Conservation (phyloP, 2,329 filamentous ascomycete genomes). For the Chaetomiaceae sp. region DNA sequence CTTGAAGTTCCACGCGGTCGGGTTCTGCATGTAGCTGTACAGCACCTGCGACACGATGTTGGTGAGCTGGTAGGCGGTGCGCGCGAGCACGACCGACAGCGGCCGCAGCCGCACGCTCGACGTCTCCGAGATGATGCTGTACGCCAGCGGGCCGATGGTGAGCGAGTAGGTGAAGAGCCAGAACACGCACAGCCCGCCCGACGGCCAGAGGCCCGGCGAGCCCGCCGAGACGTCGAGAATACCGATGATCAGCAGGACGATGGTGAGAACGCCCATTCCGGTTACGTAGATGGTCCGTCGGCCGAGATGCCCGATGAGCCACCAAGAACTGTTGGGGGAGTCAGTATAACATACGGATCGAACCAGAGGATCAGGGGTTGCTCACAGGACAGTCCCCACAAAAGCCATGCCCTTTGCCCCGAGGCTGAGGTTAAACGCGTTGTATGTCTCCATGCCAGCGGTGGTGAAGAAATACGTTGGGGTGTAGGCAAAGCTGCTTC, state of each 20-base stretch:
- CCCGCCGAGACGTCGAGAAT: constrained; percentile 38
- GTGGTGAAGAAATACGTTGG: constrained; percentile 46
- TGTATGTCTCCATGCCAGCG: constrained; percentile 36
- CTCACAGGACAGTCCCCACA: constrained; percentile 35
- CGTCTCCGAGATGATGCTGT: constrained; percentile 43
- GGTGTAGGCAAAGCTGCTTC: constrained; percentile 36
- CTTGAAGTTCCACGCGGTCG: constrained; percentile 38
- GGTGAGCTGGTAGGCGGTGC: constrained; percentile 39
- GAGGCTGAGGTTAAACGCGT: constrained; percentile 40
- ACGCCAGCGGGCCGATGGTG: constrained; percentile 42
- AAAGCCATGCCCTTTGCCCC: constrained; percentile 42
- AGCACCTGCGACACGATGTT: constrained; percentile 40
- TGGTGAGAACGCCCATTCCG: constrained; percentile 37
- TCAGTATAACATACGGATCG: neutral
- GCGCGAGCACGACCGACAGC: constrained; percentile 43
- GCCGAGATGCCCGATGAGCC: constrained; percentile 40
- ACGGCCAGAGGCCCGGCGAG: constrained; percentile 35
- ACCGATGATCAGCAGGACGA: constrained; percentile 42
- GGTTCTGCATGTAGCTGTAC: constrained; percentile 37
- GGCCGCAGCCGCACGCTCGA: constrained; percentile 43
- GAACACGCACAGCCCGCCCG: constrained; percentile 39
- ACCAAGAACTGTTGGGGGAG: constrained; percentile 34
- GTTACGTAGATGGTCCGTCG: constrained; percentile 40
- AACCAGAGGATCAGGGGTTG: neutral
- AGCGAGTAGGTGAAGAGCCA: constrained; percentile 43